These are phyloP conservation scores for Pueraria montana DNA, from an alignment of 306 rosid species.

Conservation along the genomic window DNA sequence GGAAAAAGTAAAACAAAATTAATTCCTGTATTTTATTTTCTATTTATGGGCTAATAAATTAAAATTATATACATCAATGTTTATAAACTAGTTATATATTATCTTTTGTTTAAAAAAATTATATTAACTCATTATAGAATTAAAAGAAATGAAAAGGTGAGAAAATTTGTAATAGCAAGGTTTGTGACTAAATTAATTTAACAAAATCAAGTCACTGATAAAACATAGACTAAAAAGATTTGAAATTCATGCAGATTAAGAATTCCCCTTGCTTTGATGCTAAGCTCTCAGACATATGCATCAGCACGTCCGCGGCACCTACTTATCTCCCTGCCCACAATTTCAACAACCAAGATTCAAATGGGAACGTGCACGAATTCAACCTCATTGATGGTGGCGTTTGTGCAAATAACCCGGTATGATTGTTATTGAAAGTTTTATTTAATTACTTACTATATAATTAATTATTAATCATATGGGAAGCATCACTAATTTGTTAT, in stretches of 20 bases:
- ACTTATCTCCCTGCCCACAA: conserved; percentile 67
- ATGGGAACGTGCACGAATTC: conserved; percentile 53
- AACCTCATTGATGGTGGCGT: conserved; percentile 79
- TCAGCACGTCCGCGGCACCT: conserved; percentile 71
- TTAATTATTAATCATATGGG: not conserved
- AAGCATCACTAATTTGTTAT: conserved; percentile 45
- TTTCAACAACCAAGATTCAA: conserved; percentile 47
- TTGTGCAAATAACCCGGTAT: conserved; percentile 79
- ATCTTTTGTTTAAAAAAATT: too few relatives aligned
- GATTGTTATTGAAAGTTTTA: not conserved
- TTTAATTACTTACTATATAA: not conserved
- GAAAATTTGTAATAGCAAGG: too few relatives aligned
- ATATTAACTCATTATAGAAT: too few relatives aligned
- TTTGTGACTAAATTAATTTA: not conserved
- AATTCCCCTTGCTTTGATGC: conserved; percentile 50
- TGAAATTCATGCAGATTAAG: conserved; percentile 54
- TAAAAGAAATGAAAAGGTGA: not conserved
- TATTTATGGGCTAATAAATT: too few relatives aligned
- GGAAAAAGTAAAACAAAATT: too few relatives aligned
- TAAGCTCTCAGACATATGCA: conserved; percentile 65
- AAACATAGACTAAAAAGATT: not conserved
- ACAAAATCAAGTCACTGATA: not conserved
- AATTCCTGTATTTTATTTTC: too few relatives aligned
- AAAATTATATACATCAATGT: too few relatives aligned
- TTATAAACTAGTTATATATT: too few relatives aligned